Evolutionary conservation across 176 grass and related monocot species (phyloP), one percentile per base, ranked within the genome.

Genomic region (Panicum miliaceum): DNA sequence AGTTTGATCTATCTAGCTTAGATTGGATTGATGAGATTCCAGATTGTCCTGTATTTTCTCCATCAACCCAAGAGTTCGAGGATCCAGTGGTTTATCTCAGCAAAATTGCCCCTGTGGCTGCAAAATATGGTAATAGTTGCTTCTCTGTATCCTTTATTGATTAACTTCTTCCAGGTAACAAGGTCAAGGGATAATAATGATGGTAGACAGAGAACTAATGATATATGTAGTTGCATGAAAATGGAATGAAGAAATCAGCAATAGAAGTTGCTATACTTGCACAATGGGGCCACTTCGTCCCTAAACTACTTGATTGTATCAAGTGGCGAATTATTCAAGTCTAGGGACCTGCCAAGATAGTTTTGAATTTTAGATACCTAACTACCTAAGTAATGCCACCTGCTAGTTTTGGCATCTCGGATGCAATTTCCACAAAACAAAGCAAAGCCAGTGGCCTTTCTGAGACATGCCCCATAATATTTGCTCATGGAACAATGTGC

Each of bases 21-120:
- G 81, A 99, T 80, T 99, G 96, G 93, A 92, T 99, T 36, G 91
- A 94, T 78, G 88, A 92, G 58, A 94, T 99, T 87, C 91, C 91
- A 63, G 93, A 99, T 61, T 99, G 96, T 45, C 96, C 93, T 57
- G 84, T 94, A 54, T 99, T 99, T 89, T 86, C 67, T 85, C 96
- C 96, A 47, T 90, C 96, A 25, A 63, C 78, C 62, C 87, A 94
- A 65, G 96, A 99, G 71, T 99, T 99, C 89, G 89, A 99, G 84
- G 89, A 96, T 75, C 96, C 93, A 26, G 76, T 94, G 50, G 76
- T 87, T 79, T 99, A 99, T 99, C 80, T 99, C 72, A 90, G 86
- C 63, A 87, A 90, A 81, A 96, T 99, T 74, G 73, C 93, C 35
- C 90, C 93, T 58, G 64, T 89, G 72, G 96, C 91, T 53, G 78